Conservation (phyloP, 176 grass and related monocot species). For the Bothriochloa decipiens region DNA sequence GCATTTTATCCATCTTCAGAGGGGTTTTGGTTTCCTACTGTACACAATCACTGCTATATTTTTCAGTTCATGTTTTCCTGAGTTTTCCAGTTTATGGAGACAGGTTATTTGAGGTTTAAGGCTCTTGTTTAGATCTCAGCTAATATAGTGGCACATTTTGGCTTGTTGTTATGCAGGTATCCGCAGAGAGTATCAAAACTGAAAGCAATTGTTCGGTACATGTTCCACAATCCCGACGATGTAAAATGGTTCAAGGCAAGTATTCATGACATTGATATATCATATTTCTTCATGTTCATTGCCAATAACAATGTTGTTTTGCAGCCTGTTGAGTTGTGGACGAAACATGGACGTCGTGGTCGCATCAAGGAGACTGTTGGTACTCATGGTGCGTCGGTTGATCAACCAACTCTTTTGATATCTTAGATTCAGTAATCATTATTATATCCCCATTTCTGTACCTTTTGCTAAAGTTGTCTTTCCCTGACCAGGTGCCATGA, state of each 20-base stretch:
- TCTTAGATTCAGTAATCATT: not conserved
- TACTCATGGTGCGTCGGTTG: constrained; percentile 70
- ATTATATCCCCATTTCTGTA: not conserved
- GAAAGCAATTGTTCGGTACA: constrained; percentile 86
- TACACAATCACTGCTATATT: not conserved
- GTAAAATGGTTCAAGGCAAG: constrained; percentile 98
- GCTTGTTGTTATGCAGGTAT: constrained; percentile 58
- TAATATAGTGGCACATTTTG: not conserved
- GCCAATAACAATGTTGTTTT: constrained; percentile 27
- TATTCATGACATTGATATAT: not conserved
- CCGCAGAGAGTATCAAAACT: constrained; percentile 92
- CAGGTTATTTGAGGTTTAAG: not conserved
- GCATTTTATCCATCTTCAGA: not conserved
- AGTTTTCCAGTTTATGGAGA: not conserved
- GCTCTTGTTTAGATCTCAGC: constrained; percentile 18
- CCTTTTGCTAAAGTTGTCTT: constrained; percentile 4
- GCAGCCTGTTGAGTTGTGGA: constrained; percentile 87
- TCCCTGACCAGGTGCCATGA: constrained; percentile 68
- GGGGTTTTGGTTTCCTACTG: not conserved
- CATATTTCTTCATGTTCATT: not conserved
- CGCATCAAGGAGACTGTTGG: constrained; percentile 93
- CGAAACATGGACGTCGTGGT: constrained; percentile 85
- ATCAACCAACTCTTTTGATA: not conserved
- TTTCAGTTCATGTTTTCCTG: not conserved
- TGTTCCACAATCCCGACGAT: constrained; percentile 92